Percentiles rank a stretch among this genome's conserved stretches.
These are phyloP conservation scores for Solanum medicagineum DNA, from an alignment of 257 asterid species.

Conservation along the genomic window DNA sequence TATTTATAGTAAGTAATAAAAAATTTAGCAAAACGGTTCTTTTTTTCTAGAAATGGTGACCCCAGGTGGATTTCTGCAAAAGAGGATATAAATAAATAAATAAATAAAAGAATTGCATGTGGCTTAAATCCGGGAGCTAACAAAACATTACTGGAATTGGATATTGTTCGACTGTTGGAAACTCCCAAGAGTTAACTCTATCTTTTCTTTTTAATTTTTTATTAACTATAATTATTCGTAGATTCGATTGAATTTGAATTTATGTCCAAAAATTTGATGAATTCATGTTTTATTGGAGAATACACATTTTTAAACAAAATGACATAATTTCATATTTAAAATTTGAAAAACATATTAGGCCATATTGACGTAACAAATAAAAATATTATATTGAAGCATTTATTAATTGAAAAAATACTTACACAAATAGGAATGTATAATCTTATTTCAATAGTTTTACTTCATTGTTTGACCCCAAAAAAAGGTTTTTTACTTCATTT, in stretches of 20 bases:
- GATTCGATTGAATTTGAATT: neutral
- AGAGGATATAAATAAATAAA: neutral
- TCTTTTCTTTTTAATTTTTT: neutral
- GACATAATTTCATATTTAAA: neutral
- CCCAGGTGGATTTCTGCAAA: neutral
- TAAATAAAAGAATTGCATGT: neutral
- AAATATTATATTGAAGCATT: neutral
- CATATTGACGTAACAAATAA: neutral
- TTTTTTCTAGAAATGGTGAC: neutral
- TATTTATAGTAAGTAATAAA: neutral
- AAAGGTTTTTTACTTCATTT: no score
- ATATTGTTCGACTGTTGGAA: neutral
- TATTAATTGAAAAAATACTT: neutral
- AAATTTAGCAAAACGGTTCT: neutral
- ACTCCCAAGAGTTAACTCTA: neutral
- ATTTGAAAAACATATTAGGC: neutral
- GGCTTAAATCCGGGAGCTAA: neutral
- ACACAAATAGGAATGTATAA: no score
- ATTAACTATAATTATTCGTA: accelerated
- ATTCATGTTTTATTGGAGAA: neutral
- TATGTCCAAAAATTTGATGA: accelerated
- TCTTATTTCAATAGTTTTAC: no score
- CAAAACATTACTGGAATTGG: neutral
- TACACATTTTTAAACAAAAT: neutral
- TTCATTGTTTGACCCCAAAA: no score